These are phyloP conservation scores for Septoria linicola DNA, from an alignment of 2,329 filamentous ascomycete species.

Conservation along the genomic window DNA sequence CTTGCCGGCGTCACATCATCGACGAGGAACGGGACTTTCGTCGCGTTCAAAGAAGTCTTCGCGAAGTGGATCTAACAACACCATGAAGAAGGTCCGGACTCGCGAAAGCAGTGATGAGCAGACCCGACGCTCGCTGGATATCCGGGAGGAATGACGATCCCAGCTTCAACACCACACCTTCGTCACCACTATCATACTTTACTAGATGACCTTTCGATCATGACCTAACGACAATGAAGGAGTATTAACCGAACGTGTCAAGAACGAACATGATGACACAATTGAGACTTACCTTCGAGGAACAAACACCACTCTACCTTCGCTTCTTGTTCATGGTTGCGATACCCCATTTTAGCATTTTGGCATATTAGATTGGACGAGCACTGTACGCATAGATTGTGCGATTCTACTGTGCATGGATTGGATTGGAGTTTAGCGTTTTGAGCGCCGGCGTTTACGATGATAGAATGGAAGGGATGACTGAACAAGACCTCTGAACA, in stretches of 20 bases:
- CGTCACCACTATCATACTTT: slow-evolving; percentile 9
- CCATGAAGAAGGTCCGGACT: slow-evolving; percentile 50
- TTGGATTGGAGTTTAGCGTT: slow-evolving; percentile 13
- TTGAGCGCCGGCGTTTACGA: slow-evolving; percentile 16
- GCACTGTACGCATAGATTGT: slow-evolving; percentile 12
- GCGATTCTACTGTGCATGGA: slow-evolving; percentile 4
- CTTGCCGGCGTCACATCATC: slow-evolving; percentile 21
- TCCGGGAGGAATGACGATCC: slow-evolving; percentile 26
- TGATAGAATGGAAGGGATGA: slow-evolving; percentile 13
- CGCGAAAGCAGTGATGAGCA: slow-evolving; percentile 31
- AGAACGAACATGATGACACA: slow-evolving; percentile 8
- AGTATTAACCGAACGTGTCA: slow-evolving; percentile 6
- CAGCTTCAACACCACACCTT: not conserved
- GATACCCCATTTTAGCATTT: slow-evolving; percentile 9
- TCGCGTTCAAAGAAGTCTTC: slow-evolving; percentile 42
- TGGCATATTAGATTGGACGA: slow-evolving; percentile 3
- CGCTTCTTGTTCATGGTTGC: slow-evolving; percentile 20
- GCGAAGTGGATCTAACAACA: slow-evolving; percentile 51
- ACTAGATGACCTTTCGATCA: slow-evolving; percentile 12
- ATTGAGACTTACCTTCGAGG: not conserved
- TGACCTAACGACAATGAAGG: slow-evolving; percentile 18
- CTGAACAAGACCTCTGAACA: slow-evolving; percentile 12
- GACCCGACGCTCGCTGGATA: slow-evolving; percentile 24
- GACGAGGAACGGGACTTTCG: slow-evolving; percentile 35
- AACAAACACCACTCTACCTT: slow-evolving; percentile 15